Evolutionary conservation across 139 green algal genomes (phyloP).

Genomic region (Coelastrella sp.): DNA sequence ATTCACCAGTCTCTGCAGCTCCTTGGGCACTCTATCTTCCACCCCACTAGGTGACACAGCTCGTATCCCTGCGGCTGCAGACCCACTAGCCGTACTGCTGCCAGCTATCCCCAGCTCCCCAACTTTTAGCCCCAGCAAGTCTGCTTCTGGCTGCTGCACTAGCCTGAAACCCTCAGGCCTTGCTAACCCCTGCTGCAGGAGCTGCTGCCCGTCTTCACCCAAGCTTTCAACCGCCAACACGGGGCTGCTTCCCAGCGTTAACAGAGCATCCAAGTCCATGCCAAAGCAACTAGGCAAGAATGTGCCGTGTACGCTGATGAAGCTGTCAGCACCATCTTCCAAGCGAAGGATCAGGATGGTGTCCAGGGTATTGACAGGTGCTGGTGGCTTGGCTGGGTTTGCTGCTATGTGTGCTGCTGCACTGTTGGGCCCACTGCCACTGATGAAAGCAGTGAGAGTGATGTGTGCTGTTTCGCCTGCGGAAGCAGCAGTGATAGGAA

Average conservation of each 20-base stretch:
- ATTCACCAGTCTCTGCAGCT: slow-evolving; percentile 36
- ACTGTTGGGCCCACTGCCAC: slow-evolving; percentile 41
- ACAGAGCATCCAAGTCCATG: slow-evolving; percentile 37
- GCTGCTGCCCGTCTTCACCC: background rate
- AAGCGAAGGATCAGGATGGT: slow-evolving; percentile 77
- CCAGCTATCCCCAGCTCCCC: background rate
- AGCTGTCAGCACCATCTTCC: slow-evolving; percentile 78
- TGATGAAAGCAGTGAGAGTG: slow-evolving; percentile 47
- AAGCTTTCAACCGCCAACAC: slow-evolving; percentile 1
- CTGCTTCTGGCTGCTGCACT: background rate
- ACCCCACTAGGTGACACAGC: background rate
- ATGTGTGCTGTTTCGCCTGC: background rate
- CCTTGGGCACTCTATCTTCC: slow-evolving; percentile 38
- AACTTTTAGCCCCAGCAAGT: background rate
- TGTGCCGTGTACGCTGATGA: slow-evolving; percentile 66
- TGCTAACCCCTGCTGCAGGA: slow-evolving; percentile 21
- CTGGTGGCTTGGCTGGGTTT: background rate
- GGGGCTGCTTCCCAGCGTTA: background rate
- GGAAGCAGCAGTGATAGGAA: background rate
- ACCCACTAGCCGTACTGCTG: background rate
- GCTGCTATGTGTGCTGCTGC: slow-evolving; percentile 25
- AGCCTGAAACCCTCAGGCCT: background rate
- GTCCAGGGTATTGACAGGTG: slow-evolving; percentile 58
- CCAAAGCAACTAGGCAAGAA: slow-evolving; percentile 70
- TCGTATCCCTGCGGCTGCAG: background rate